Base-by-base conservation (phyloP, 1,139 yeast genomes). In the Hyphopichia pseudoburtonii region DNA sequence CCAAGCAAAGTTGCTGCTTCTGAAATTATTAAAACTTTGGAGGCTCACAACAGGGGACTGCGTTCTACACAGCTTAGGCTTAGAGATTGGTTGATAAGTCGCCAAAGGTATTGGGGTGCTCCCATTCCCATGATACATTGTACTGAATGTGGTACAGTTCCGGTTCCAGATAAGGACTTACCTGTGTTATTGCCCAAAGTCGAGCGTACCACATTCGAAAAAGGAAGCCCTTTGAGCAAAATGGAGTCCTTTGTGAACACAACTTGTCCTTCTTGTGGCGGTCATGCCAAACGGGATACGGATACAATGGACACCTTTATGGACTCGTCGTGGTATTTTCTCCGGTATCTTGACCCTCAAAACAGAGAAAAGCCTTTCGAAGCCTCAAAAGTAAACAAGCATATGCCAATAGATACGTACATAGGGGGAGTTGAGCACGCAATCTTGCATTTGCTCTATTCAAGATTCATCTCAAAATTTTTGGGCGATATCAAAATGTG, bases 261-360 rank as follows among this genome's bases (percentile, higher is more conserved):
- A 1, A 60, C 66, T 24, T 92, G 98, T 57, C 98, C 98, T 5
- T 73, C 77, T 0, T 92, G 98, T 64, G 82, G 82, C 6, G 65
- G 70, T 0, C 34, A 45, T 12, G 96, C 97, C 0, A 80, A 73
- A 39, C 76, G 98, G 47, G 98, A 92, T 45, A 88, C 97, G 0
- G 98, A 92, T 54, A 92, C 98, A 0, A 92, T 92, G 98, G 98
- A 92, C 54, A 92, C 98, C 0, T 92, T 92, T 51, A 90, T 92
- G 82, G 98, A 92, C 60, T 86, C 96, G 10, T 88, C 97, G 2
- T 92, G 98, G 98, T 92, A 92, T 58, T 86, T 78, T 57, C 83
- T 92, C 66, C 75, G 98, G 41, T 90, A 79, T 52, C 63, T 83
- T 10, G 98, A 92, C 55, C 68, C 95, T 0, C 60, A 80, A 22